Percentiles rank a stretch among this genome's conserved stretches.
Conservation (phyloP, 805 yeast genomes). For the Saccharomycopsis vini region DNA sequence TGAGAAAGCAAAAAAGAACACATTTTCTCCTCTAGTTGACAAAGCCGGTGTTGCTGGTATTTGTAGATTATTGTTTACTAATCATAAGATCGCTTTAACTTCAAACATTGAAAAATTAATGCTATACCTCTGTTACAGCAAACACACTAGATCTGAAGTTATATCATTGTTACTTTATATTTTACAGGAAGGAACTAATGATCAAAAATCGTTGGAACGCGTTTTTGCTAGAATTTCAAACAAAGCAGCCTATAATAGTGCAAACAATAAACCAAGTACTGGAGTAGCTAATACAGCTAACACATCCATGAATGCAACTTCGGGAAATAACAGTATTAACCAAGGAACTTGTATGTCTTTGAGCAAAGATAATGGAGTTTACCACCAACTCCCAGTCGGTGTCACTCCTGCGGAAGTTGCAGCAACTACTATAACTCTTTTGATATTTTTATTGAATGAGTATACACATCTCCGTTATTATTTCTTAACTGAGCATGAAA, state of each 20-base stretch:
- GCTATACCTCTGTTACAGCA: slow-evolving; percentile 59
- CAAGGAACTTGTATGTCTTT: too few species aligned
- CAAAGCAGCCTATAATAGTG: slow-evolving; percentile 30
- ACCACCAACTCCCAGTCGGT: slow-evolving; percentile 41
- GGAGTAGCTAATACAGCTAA: too few species aligned
- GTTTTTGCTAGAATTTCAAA: slow-evolving; percentile 49
- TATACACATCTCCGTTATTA: slow-evolving; percentile 62
- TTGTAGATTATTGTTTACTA: slow-evolving; percentile 63
- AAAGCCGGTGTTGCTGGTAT: slow-evolving; percentile 66
- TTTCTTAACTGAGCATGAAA: slow-evolving; percentile 71
- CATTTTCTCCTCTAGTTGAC: slow-evolving; percentile 60
- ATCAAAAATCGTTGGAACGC: slow-evolving; percentile 51
- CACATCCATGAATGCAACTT: too few species aligned
- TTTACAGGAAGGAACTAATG: slow-evolving; percentile 65
- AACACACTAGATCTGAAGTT: slow-evolving; percentile 70
- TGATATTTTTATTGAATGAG: slow-evolving; percentile 60
- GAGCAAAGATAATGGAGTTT: too few species aligned
- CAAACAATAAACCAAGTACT: not conserved
- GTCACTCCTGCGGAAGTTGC: slow-evolving; percentile 66
- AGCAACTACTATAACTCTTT: slow-evolving; percentile 65
- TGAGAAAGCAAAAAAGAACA: slow-evolving; percentile 33
- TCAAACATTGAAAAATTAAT: slow-evolving; percentile 54
- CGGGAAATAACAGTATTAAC: too few species aligned
- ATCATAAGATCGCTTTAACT: slow-evolving; percentile 30
- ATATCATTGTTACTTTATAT: slow-evolving; percentile 59